phyloP scores from a whole-genome alignment of 352 stramenopile genomes.

The Phytophthora idaei region DNA sequence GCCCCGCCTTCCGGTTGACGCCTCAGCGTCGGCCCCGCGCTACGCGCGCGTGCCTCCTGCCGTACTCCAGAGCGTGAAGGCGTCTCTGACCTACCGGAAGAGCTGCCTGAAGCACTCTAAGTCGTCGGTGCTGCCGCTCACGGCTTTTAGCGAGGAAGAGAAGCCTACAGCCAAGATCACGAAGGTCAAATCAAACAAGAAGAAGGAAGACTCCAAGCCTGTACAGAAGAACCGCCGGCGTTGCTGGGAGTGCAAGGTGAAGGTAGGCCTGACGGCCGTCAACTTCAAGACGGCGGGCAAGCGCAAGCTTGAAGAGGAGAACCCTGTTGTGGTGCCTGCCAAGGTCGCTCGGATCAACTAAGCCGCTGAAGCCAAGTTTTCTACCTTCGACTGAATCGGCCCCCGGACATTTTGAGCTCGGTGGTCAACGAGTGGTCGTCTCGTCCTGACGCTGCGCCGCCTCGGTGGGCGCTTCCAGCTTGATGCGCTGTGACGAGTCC shows the following conservation, averaged over 20 bases:
- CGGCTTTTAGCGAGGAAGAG: slow-evolving; percentile 15
- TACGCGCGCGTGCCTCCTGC: slow-evolving; percentile 50
- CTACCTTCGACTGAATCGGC: not conserved
- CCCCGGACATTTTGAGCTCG: slow-evolving; percentile 12
- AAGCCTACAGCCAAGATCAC: not conserved
- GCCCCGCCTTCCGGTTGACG: slow-evolving; percentile 7
- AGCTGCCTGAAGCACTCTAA: slow-evolving; percentile 77
- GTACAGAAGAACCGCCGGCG: slow-evolving; percentile 89
- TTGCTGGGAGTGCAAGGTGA: slow-evolving; percentile 89
- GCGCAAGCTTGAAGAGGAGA: slow-evolving; percentile 82
- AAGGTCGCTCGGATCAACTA: slow-evolving; percentile 91
- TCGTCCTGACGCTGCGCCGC: slow-evolving; percentile 20
- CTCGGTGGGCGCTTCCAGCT: slow-evolving; percentile 33
- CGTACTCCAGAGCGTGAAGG: slow-evolving; percentile 58
- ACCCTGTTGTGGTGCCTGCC: slow-evolving; percentile 74
- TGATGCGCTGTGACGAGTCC: slow-evolving; percentile 39
- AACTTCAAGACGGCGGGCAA: slow-evolving; percentile 89
- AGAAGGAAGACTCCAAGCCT: slow-evolving; percentile 24
- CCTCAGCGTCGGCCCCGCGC: slow-evolving; percentile 11
- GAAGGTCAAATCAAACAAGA: not conserved
- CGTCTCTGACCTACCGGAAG: slow-evolving; percentile 61
- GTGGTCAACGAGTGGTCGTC: slow-evolving; percentile 11
- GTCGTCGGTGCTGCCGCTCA: slow-evolving; percentile 47
- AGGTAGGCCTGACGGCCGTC: slow-evolving; percentile 86
- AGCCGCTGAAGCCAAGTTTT: not conserved